Evolutionary conservation across 2,329 filamentous ascomycete genomes (phyloP), one percentile per base, ranked within the genome.

Genomic region (Fusarium pseudonygamai): DNA sequence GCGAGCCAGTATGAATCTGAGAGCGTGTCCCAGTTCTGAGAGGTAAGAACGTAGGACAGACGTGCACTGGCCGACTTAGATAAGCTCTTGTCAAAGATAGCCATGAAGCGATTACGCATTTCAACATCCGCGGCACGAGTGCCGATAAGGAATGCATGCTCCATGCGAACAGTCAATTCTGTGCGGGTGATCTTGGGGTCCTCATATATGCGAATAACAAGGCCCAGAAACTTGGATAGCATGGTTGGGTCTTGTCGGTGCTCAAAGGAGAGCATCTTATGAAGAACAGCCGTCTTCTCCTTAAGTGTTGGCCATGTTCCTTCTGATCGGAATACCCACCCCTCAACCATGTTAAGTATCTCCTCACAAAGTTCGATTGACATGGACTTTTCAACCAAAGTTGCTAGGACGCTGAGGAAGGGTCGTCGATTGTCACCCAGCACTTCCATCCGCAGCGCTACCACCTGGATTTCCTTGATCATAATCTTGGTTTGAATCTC

Each of bases 221-320:
- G 90, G 74, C 98, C 93, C 66, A 99, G 87, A 84, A 98, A 99
- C 79, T 96, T 96, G 75, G 92, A 95, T 64, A 99, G 87, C 84
- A 99, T 92, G 1, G 92, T 94, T 37, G 92, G 90, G 79, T 98
- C 96, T 34, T 88, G 84, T 43, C 96, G 90, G 64, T 93, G 91
- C 82, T 99, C 96, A 76, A 99, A 99, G 0, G 95, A 92, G 22
- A 98, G 85, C 96, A 99, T 99, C 84, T 99, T 99, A 78, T 97
- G 95, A n/a, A 99, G 85, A 3, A 99, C 96, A 3, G 97, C 97
- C 1, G 96, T 98, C 85, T 99, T 99, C 83, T 99, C 97, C 82
- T 99, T 99, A 4, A 99, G 87, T 0, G 96, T 99, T 1, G 96
- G 96, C 88, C 96, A 98, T 5, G 95, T 96, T 72, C 97, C 96